Base-by-base conservation (phyloP, 139 green algal species). In the Zygnema cylindricum region DNA sequence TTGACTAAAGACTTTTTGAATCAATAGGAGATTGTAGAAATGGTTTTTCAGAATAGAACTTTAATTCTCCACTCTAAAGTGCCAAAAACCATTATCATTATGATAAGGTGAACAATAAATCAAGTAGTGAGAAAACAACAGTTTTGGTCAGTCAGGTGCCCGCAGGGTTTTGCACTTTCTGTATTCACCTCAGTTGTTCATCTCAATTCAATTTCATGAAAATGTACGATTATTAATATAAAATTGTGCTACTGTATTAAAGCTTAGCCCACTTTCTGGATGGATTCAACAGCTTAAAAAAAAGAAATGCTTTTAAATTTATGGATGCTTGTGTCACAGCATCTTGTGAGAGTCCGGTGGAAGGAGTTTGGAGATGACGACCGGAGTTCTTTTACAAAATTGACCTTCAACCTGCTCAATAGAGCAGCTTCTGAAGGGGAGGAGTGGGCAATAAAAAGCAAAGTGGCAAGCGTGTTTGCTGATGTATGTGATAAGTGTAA, bases 401-500 rank as follows among this genome's bases (percentile, higher is more conserved):
- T 79, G 7, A 16, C 38, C 11, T 30, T 79, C 7, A 43, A 11
- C 36, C 71, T 79, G 3, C 71, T 79, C 36, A 42, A 11, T 11
- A 16, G 7, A 11, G 38, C 36, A 11, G 71, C 71, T 55, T 43
- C 38, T 41, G 36, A 16, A 11, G 38, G 38, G 36, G 36, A 79
- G 36, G 38, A 79, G 11, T 79, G 71, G 71, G 36, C 71, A 25
- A 11, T 79, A 11, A 79, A 43, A 79, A 79, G 71, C 71, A 79
- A 79, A 43, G 38, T n/a, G 30, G 57, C 57, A n/a, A n/a, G 30
- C 30, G 30, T 73, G 57, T n/a, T 73, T 36, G 57, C 30, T 73
- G 57, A 73, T 30, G 57, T 73, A 73, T 30, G 30, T 73, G 30
- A n/a, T n/a, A 73, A n/a, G 57, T 73, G 30, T 36, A n/a, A 30